Evolutionary conservation across 208 protist genomes (phyloP), one percentile per base, ranked within the genome.

Genomic region (Tritrichomonas foetus): DNA sequence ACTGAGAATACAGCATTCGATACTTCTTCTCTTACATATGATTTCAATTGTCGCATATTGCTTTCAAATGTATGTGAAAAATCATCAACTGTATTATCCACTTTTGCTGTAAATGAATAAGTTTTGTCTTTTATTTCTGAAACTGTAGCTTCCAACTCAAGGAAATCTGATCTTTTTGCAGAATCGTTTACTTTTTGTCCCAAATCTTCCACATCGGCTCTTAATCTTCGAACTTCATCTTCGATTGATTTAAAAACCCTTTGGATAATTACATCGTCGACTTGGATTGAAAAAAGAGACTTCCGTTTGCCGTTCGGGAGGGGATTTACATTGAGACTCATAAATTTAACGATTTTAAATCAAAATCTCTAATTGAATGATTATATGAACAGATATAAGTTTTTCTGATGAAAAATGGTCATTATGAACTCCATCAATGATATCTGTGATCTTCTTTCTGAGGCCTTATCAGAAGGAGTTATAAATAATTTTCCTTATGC

Each of bases 231-330:
- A 11, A 89, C 20, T 61, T 89, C 78, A 57, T 89, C 78, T 36
- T 89, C 41, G 2, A 89, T 27, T n/a, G 44, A 47, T 50, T 89
- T 44, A 30, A 89, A 89, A 39, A 89, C n/a, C 39, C 78, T 25
- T 57, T 89, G 78, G 9, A 89, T 89, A 39, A 89, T 49, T 39
- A 89, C 47, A 57, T 89, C 78, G 39, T 89, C 78, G 57, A 89
- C 47, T 49, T 53, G 47, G 11, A 89, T 57, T 20, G 78, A 89
- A 89, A 89, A 89, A 27, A 89, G 30, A 14, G 47, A 61, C 39
- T 89, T 89, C 39, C 47, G n/a, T n/a, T n/a, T n/a, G n/a, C n/a
- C n/a, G n/a, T n/a, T n/a, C n/a, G n/a, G n/a, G n/a, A n/a, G n/a
- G n/a, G n/a, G n/a, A n/a, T n/a, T n/a, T n/a, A n/a, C n/a, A n/a